Evolutionary conservation across 1,139 yeast genomes (phyloP).

Genomic region (Candida dubliniensis): DNA sequence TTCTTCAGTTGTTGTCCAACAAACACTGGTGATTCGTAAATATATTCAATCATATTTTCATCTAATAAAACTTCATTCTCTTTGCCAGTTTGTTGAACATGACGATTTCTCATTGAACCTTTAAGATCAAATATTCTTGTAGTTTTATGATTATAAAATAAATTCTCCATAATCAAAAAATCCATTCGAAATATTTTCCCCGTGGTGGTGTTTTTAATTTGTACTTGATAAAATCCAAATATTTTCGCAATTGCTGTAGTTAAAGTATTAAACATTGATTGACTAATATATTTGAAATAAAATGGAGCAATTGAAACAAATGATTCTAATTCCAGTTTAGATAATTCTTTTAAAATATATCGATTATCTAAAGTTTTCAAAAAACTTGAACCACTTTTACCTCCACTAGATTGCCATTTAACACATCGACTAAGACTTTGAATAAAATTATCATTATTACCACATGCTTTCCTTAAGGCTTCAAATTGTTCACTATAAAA

Average conservation of each 20-base stretch:
- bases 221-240: slow-evolving; percentile 93
- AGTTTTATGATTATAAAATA: slow-evolving; percentile 82
- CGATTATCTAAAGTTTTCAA: slow-evolving; percentile 89
- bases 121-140: slow-evolving; percentile 90
- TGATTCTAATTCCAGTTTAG: slow-evolving; percentile 87
- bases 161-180: slow-evolving; percentile 91
- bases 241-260: slow-evolving; percentile 94
- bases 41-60: slow-evolving; percentile 97
- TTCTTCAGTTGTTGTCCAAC: slow-evolving; percentile 92
- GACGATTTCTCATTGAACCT: slow-evolving; percentile 97
- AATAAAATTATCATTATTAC: slow-evolving; percentile 70
- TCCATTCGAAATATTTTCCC: slow-evolving; percentile 85
- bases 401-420: slow-evolving; percentile 95
- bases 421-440: slow-evolving; percentile 91
- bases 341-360: slow-evolving; percentile 83
- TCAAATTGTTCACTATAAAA: slow-evolving; percentile 97
- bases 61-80: slow-evolving; percentile 93
- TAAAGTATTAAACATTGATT: slow-evolving; percentile 89
- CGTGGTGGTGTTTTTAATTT: slow-evolving; percentile 73
- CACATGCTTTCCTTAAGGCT: slow-evolving; percentile 85
- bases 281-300: slow-evolving; percentile 94
- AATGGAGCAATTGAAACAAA: slow-evolving; percentile 95
- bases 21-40: slow-evolving; percentile 92
- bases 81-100: slow-evolving; percentile 93
- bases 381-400: slow-evolving; percentile 94